Conservation (phyloP, 1,284 basidiomycete species). For the Pseudozyma sp. region DNA sequence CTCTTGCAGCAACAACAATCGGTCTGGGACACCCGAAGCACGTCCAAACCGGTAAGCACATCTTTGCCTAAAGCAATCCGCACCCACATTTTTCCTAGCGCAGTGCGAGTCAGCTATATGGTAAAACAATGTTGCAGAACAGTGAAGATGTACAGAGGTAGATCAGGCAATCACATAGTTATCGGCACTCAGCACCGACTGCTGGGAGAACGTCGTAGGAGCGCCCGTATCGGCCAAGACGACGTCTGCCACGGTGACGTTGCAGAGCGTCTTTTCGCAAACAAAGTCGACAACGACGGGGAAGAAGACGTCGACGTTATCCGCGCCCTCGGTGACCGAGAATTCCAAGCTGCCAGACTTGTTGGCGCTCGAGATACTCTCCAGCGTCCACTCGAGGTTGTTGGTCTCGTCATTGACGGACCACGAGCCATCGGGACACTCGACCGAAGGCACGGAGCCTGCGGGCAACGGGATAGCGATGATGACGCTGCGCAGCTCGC, state of each 20-base stretch:
- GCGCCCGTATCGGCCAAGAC: slow-evolving; percentile 75
- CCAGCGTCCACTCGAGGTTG: slow-evolving; percentile 85
- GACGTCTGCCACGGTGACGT: slow-evolving; percentile 71
- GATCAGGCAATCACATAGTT: slow-evolving; percentile 57
- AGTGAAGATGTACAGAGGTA: not conserved
- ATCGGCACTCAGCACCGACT: slow-evolving; percentile 72
- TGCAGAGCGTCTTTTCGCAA: slow-evolving; percentile 77
- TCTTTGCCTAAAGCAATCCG: no score
- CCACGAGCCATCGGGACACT: slow-evolving; percentile 82
- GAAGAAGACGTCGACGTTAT: slow-evolving; percentile 88
- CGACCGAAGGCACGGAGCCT: slow-evolving; percentile 79
- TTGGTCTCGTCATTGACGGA: slow-evolving; percentile 81
- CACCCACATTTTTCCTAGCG: no score
- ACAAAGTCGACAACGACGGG: slow-evolving; percentile 87
- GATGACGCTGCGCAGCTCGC: slow-evolving; percentile 82
- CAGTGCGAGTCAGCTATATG: no score
- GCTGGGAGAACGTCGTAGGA: slow-evolving; percentile 79
- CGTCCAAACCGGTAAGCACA: no score
- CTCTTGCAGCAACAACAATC: no score
- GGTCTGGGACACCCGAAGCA: no score
- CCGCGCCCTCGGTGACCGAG: slow-evolving; percentile 77
- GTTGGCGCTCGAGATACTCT: slow-evolving; percentile 74
- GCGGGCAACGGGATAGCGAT: slow-evolving; percentile 92
- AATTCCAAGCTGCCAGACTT: slow-evolving; percentile 78
- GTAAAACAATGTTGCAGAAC: no score